Percentiles rank a stretch among this genome's conserved stretches.
Evolutionary conservation across 2,329 filamentous ascomycete species (phyloP).

Genomic region (Ophioceras dolichostomum): DNA sequence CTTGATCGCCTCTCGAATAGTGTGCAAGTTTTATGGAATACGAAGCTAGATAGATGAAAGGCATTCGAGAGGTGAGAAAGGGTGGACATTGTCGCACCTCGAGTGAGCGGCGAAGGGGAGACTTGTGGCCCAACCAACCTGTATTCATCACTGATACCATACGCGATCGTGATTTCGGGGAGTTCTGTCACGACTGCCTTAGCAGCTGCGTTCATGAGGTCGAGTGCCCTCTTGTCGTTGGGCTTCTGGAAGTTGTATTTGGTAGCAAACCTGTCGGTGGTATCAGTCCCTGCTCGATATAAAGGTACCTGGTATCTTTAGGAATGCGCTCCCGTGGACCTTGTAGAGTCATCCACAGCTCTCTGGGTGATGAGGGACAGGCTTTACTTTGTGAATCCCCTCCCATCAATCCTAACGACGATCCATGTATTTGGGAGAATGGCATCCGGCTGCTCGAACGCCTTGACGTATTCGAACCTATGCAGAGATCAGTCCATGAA

Average conservation of each 20-base stretch:
- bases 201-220: conserved; percentile 94
- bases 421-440: conserved; percentile 91
- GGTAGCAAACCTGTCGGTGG: conserved; percentile 17
- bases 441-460: conserved; percentile 71
- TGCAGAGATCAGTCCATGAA: too few species aligned
- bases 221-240: conserved; percentile 75
- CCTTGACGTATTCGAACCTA: conserved; percentile 89
- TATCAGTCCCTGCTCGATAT: not conserved
- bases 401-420: conserved; percentile 83
- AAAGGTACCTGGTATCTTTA: not conserved
- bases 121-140: conserved; percentile 33
- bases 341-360: too few species aligned
- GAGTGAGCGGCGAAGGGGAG: too few species aligned
- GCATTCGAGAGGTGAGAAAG: not conserved
- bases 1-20: conserved; percentile 79
- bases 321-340: not conserved
- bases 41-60: conserved; percentile 47
- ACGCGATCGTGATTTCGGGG: conserved; percentile 75
- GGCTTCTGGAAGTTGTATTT: conserved; percentile 84
- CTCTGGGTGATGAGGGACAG: too few species aligned
- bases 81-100: too few species aligned
- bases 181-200: conserved; percentile 71
- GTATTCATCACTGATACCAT: conserved; percentile 92
- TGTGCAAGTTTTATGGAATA: conserved; percentile 70
- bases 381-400: conserved; percentile 81